Evolutionary conservation across 2,329 filamentous ascomycete species (phyloP).

Genomic region (Ceratocystis huliohia): DNA sequence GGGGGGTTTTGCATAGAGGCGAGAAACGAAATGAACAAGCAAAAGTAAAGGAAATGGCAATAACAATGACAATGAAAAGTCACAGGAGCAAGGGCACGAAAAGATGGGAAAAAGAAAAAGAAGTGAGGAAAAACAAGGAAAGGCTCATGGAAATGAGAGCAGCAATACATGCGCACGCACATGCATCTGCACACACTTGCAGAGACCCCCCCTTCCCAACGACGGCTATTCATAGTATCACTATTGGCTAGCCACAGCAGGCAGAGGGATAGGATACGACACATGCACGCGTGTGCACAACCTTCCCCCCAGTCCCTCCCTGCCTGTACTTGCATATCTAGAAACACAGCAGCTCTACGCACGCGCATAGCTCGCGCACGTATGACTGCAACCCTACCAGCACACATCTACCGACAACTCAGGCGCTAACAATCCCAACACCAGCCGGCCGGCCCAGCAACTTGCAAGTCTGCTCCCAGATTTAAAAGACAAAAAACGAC

Average conservation of each 20-base stretch:
- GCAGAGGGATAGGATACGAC: not conserved
- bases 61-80: not conserved
- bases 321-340: not conserved
- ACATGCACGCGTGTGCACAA: not conserved
- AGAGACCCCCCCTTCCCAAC: not conserved
- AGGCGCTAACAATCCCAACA: not conserved
- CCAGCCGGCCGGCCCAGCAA: too few relatives aligned
- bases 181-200: not conserved
- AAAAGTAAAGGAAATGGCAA: not conserved
- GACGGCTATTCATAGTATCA: conserved; percentile 7
- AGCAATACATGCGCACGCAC: not conserved
- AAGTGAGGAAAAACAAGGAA: not conserved
- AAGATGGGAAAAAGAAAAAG: not conserved
- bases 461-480: too few relatives aligned
- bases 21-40: conserved; percentile 10
- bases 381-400: not conserved
- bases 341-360: conserved; percentile 2
- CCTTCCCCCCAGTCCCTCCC: not conserved
- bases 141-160: not conserved
- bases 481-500: too few relatives aligned
- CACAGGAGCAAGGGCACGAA: not conserved
- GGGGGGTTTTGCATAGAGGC: not conserved
- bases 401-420: not conserved
- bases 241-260: too few relatives aligned
- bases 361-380: not conserved